A percentile compares a stretch with the other conserved stretches of the same genome.
Evolutionary conservation across 2,329 filamentous ascomycete species (phyloP).

Genomic region (Aspergillus brasiliensis): DNA sequence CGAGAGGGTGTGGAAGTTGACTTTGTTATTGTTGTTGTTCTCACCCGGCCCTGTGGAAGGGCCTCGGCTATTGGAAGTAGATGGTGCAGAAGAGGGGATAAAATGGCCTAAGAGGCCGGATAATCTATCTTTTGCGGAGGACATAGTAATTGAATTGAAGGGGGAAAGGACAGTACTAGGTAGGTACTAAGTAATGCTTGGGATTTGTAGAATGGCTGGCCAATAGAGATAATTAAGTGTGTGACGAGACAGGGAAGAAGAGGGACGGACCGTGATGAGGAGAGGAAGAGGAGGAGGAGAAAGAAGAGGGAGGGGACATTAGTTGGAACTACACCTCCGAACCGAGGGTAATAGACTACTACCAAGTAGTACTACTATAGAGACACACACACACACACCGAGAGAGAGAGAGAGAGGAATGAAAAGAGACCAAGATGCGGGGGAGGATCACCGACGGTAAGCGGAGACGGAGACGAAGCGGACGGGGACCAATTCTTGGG

Average conservation of each 20-base stretch:
- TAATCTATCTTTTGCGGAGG: conserved; percentile 29
- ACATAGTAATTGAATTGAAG: conserved; percentile 23
- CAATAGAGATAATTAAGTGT: too few species aligned
- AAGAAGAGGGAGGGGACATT: too few species aligned
- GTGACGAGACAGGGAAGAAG: neutral
- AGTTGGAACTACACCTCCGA: too few species aligned
- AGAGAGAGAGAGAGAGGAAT: neutral
- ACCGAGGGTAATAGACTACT: too few species aligned
- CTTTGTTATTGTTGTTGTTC: conserved; percentile 12
- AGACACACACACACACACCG: too few species aligned
- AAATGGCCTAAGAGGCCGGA: conserved; percentile 36
- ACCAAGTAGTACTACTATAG: too few species aligned
- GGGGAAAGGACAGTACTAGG: neutral
- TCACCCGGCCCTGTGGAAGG: conserved; percentile 25
- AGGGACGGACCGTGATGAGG: too few species aligned
- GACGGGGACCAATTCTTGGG: neutral
- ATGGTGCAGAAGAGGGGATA: conserved; percentile 1
- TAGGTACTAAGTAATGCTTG: too few species aligned
- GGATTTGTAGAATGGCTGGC: too few species aligned
- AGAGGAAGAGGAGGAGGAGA: too few species aligned
- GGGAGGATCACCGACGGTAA: neutral
- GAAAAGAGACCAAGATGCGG: neutral
- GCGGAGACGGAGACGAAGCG: neutral
- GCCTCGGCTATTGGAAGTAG: too few species aligned
- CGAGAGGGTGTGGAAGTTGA: conserved; percentile 64